These are phyloP conservation scores for Dactylis glomerata DNA, from an alignment of 176 grass and related monocot genomes.

Conservation along the genomic window DNA sequence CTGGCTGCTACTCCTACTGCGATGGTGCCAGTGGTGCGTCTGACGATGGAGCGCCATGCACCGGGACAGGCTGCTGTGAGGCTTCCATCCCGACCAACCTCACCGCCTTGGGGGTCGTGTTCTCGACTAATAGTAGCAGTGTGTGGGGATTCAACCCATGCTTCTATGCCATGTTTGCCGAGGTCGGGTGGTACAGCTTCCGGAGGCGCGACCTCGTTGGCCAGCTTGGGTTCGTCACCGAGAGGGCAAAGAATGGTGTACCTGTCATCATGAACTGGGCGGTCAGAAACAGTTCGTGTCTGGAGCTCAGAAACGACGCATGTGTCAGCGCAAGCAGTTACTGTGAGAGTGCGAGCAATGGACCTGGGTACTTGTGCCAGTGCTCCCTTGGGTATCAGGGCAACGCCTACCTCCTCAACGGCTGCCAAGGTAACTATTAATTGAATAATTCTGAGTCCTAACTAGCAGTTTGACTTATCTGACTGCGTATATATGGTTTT, in stretches of 20 bases:
- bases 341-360: not conserved
- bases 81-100: not conserved
- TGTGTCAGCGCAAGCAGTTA: constrained; percentile 28
- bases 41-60: not conserved
- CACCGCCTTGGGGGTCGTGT: not conserved
- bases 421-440: constrained; percentile 23
- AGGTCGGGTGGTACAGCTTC: constrained; percentile 13
- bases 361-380: constrained; percentile 33
- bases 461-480: not conserved
- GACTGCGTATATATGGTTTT: not conserved
- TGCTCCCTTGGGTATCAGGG: constrained; percentile 32
- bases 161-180: not conserved
- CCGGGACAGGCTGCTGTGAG: not conserved
- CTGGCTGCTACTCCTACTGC: constrained; percentile 12
- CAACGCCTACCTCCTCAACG: constrained; percentile 20
- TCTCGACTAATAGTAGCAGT: not conserved
- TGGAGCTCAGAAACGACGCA: not conserved
- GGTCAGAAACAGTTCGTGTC: constrained; percentile 5
- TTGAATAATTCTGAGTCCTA: not conserved
- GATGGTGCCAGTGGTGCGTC: not conserved
- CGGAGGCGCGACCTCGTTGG: not conserved
- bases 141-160: not conserved
- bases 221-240: not conserved
- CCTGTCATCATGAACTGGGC: not conserved
- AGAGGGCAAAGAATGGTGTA: not conserved